A percentile compares a stretch with the other conserved stretches of the same genome.
These are phyloP conservation scores for Dendrobium chrysotoxum DNA, from an alignment of 106 monocot species.

Conservation along the genomic window DNA sequence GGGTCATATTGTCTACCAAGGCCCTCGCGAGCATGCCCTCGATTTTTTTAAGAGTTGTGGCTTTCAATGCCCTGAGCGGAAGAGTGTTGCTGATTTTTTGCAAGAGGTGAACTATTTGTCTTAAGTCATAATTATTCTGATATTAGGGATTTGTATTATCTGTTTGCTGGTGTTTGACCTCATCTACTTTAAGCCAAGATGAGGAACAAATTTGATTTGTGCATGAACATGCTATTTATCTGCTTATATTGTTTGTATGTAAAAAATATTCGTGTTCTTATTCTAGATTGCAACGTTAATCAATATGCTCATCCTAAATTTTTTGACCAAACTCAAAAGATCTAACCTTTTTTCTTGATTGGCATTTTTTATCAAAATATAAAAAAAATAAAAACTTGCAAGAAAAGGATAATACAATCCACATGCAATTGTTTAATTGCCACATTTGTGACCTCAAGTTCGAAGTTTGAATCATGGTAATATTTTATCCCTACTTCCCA, in stretches of 20 bases:
- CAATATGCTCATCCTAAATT: too few species aligned
- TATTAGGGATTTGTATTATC: neutral
- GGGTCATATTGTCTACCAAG: constrained; percentile 47
- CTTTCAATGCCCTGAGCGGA: constrained; percentile 83
- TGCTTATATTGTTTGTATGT: too few species aligned
- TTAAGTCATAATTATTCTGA: neutral
- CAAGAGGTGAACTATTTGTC: constrained; percentile 60
- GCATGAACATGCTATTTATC: too few species aligned
- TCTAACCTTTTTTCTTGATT: too few species aligned
- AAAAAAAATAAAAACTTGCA: neutral
- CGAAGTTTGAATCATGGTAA: neutral
- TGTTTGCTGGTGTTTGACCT: too few species aligned
- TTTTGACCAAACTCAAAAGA: too few species aligned
- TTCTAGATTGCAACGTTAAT: neutral
- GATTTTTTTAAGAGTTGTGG: constrained; percentile 71
- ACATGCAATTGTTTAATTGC: neutral
- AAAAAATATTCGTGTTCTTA: too few species aligned
- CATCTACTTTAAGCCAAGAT: too few species aligned
- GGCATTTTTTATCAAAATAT: neutral
- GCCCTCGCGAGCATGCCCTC: constrained; percentile 39
- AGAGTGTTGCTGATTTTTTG: constrained; percentile 78
- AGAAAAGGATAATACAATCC: neutral
- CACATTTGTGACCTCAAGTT: constrained; percentile 1
- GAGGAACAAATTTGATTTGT: too few species aligned
- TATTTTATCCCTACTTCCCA: neutral